These are phyloP conservation scores for Cladobotryum mycophilum DNA, from an alignment of 2,329 filamentous ascomycete genomes.

Conservation along the genomic window DNA sequence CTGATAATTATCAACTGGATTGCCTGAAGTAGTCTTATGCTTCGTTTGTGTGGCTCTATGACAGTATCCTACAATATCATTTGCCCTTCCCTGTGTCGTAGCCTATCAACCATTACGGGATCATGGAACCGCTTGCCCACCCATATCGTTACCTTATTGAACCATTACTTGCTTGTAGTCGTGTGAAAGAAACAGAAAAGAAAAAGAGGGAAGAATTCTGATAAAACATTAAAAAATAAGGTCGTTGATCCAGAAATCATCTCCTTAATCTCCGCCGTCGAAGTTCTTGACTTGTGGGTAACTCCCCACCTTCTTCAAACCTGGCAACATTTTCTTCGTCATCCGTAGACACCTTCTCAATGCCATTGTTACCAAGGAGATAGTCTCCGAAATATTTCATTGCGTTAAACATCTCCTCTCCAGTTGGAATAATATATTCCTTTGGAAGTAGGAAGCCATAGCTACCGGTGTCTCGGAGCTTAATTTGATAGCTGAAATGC, in stretches of 20 bases:
- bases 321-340: constrained; percentile 18
- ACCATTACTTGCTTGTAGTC: background rate
- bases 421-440: constrained; percentile 81
- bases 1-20: too few relatives aligned
- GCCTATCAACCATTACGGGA: too few relatives aligned
- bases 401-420: constrained; percentile 79
- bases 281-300: constrained; percentile 22
- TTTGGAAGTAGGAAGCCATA: constrained; percentile 89
- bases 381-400: constrained; percentile 81
- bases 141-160: too few relatives aligned
- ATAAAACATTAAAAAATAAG: background rate
- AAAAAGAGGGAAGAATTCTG: background rate
- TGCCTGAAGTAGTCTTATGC: too few relatives aligned
- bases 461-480: constrained; percentile 84
- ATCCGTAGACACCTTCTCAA: constrained; percentile 38
- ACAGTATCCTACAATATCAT: too few relatives aligned
- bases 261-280: constrained; percentile 22
- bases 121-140: too few relatives aligned
- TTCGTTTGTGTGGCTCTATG: too few relatives aligned
- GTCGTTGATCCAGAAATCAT: constrained; percentile 12
- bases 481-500: constrained; percentile 86
- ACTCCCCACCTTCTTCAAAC: constrained; percentile 12
- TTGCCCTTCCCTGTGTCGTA: too few relatives aligned
- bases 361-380: constrained; percentile 63
- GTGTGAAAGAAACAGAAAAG: background rate